These are phyloP conservation scores for Crithidia bombi DNA, from an alignment of 208 protist genomes.

Conservation along the genomic window DNA sequence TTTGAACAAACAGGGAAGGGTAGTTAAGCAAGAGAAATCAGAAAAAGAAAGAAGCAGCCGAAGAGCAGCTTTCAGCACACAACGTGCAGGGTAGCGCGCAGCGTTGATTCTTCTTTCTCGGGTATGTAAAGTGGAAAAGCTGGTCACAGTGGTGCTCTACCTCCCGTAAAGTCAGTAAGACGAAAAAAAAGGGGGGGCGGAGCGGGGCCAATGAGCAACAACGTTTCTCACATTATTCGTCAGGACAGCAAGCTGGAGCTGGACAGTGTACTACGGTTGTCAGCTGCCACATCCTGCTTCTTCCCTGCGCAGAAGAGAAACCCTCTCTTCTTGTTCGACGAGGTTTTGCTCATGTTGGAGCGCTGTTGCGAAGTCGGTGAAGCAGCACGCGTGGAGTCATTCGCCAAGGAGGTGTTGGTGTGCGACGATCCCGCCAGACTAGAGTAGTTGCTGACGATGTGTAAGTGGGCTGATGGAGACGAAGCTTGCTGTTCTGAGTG, in stretches of 20 bases:
- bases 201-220: too few relatives aligned
- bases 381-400: neutral
- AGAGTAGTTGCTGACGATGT: neutral
- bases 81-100: neutral
- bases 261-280: neutral
- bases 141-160: too few relatives aligned
- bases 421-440: neutral
- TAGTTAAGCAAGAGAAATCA: neutral
- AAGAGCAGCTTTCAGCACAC: neutral
- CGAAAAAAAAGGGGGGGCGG: too few relatives aligned
- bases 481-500: too few relatives aligned
- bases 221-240: too few relatives aligned
- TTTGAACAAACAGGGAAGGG: neutral
- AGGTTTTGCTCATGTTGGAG: neutral
- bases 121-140: neutral
- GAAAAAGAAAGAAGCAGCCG: slow-evolving; percentile 6
- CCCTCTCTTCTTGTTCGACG: neutral
- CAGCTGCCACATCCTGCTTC: neutral
- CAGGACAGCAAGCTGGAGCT: neutral
- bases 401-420: neutral
- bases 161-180: too few relatives aligned
- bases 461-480: neutral
- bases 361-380: neutral
- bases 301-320: neutral
- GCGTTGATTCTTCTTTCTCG: neutral